phyloP scores from a whole-genome alignment of 805 yeast genomes.

The Candida pseudoglaebosa region DNA sequence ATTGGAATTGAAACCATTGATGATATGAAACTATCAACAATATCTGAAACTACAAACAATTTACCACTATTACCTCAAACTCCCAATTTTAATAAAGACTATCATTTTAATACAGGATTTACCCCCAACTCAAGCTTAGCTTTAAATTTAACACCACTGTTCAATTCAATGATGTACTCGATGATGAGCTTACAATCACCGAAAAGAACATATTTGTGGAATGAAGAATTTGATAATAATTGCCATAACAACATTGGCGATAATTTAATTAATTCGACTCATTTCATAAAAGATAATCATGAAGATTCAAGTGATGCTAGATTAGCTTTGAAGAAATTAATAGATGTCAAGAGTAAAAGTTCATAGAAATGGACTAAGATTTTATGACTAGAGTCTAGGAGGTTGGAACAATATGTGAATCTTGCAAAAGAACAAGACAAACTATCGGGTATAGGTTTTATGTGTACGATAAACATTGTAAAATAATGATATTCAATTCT shows the following conservation, averaged over 20 bases:
- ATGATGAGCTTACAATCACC: constrained; percentile 30
- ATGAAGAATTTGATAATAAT: constrained; percentile 1
- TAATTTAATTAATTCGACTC: constrained; percentile 1
- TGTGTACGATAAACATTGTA: neutral
- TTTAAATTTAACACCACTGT: constrained; percentile 37
- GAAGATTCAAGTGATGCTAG: constrained; percentile 37
- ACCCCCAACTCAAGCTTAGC: constrained; percentile 23
- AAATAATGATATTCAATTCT: constrained; percentile 1
- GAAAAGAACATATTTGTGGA: neutral
- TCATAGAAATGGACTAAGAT: too few relatives aligned
- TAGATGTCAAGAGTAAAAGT: constrained; percentile 31
- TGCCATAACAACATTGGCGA: neutral
- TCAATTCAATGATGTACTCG: constrained; percentile 38
- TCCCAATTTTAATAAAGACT: constrained; percentile 29
- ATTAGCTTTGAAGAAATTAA: constrained; percentile 33
- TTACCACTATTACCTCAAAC: constrained; percentile 26
- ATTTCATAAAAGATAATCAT: constrained; percentile 1
- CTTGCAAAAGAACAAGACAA: too few relatives aligned
- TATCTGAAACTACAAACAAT: constrained; percentile 5
- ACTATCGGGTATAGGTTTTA: neutral
- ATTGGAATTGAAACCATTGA: constrained; percentile 25
- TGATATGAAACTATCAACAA: constrained; percentile 5
- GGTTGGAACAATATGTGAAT: too few relatives aligned
- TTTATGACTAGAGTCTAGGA: too few relatives aligned
- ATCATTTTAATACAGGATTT: constrained; percentile 23